phyloP scores from a whole-genome alignment of 2,329 filamentous ascomycete species.

The Gyromitra esculenta region DNA sequence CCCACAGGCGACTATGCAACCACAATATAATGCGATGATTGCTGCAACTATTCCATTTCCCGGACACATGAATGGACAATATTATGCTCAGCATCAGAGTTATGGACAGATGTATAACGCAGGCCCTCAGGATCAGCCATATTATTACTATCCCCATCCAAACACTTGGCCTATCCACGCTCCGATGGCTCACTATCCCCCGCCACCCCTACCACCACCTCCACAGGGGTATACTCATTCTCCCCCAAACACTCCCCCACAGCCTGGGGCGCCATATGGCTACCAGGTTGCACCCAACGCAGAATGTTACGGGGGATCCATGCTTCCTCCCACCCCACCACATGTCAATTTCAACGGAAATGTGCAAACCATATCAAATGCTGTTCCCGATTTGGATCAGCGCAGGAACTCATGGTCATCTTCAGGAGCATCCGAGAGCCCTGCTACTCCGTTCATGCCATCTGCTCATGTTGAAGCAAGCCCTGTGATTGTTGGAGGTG shows the following conservation, averaged over 20 bases:
- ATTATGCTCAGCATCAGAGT: slow-evolving; percentile 38
- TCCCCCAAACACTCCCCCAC: slow-evolving; percentile 53
- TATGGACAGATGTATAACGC: slow-evolving; percentile 45
- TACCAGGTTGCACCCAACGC: slow-evolving; percentile 40
- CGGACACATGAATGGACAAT: slow-evolving; percentile 50
- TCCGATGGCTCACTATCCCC: slow-evolving; percentile 47
- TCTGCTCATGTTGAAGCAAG: slow-evolving; percentile 59
- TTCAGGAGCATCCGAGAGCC: slow-evolving; percentile 61
- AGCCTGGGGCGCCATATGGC: slow-evolving; percentile 50
- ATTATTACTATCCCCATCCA: slow-evolving; percentile 51
- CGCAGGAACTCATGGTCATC: slow-evolving; percentile 62
- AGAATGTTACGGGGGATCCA: slow-evolving; percentile 34
- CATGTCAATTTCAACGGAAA: slow-evolving; percentile 40
- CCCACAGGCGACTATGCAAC: slow-evolving; percentile 34
- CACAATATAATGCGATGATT: slow-evolving; percentile 45
- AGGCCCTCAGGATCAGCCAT: slow-evolving; percentile 36
- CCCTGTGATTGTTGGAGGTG: slow-evolving; percentile 57
- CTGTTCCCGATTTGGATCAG: slow-evolving; percentile 59
- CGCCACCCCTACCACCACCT: background rate
- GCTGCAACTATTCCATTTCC: slow-evolving; percentile 39
- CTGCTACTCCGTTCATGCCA: slow-evolving; percentile 58
- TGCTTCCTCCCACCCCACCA: slow-evolving; percentile 47
- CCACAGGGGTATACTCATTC: slow-evolving; percentile 47
- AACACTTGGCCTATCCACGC: slow-evolving; percentile 43
- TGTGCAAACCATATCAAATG: slow-evolving; percentile 29